Base-by-base conservation (phyloP, 1,284 basidiomycete genomes). In the Ganoderma resinaceum region DNA sequence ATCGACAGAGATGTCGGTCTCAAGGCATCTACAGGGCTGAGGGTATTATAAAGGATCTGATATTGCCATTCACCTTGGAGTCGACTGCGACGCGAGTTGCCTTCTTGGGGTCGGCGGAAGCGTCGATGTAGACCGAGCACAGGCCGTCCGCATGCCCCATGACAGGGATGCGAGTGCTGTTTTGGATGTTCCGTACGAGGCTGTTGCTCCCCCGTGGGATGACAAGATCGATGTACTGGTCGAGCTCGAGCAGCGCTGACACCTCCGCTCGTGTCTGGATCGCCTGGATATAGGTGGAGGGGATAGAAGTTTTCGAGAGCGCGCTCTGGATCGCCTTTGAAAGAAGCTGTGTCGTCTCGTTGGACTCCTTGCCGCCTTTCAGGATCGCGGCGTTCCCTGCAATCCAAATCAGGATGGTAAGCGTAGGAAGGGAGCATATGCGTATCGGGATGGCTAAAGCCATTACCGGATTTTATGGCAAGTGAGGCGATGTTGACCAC, bases 141-240 rank as follows among this genome's bases (percentile, higher is more conserved):
- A 99, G 82, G 0, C 97, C 97, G 79, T 99, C 97, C 4, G 98
- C 97, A 77, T 99, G 98, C 0, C 98, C 98, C 96, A 99, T 98
- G 58, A 99, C 98, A 1, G 98, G 93, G 72, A 99, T 99, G 66
- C 93, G 87, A 0, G 97, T 98, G 71, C 86, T 89, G 70, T 95
- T 92, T 80, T 99, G 95, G 67, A 99, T 98, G 78, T 84, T 92
- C 70, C 84, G 86, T 14, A 99, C 98, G 29, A 99, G 89, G 75
- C 88, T 90, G 76, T 97, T 98, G 76, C 96, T 96, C 18, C 98
- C 98, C 65, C 98, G 85, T 0, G 98, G 98, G 80, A 99, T 98
- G 66, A 99, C 97, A 14, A 99, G 86, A 81, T 99, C 97, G 76
- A 99, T 98, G 80, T 96, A 96, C 63, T 89, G 87, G 78, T 99